Evolutionary conservation across 805 yeast genomes (phyloP), one percentile per base, ranked within the genome.

Genomic region (Gaillardinia entomophila): DNA sequence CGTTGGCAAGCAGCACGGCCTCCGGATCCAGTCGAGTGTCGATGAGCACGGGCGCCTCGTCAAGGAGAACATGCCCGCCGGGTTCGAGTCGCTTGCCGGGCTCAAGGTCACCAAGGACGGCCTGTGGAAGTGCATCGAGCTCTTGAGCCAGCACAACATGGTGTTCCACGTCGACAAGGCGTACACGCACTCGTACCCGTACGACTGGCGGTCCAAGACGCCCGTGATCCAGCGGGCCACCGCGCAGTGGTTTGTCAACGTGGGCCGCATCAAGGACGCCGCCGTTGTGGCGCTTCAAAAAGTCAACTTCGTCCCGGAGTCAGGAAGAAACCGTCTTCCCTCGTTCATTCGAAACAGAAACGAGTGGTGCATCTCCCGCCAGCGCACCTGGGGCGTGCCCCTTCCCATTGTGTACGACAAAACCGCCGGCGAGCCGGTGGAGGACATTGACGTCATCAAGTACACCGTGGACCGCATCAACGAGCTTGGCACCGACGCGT

Each of bases 291-390:
- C 89, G 6, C 48, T 92, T 24, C 58, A 71, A 1, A 46, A 60
- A 2, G 96, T 90, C 4, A 55, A 68, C 13, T 92, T 92, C 49
- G 60, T 66, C 30, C 98, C 98, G 0, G 75, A 69, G 29, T 60
- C 75, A 10, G 97, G 97, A 2, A 61, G 62, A 19, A 79, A 74
- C 31, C 69, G 97, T 40, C 68, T 92, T 22, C 46, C 66, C 2
- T 75, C 94, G 11, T 92, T 90, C 51, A 71, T 88, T 18, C 66
- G 63, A 14, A 77, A 80, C 31, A 75, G 98, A 58, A 77, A 78
- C 41, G 98, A 92, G 51, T 92, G 99, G 99, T 92, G 98, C 60
- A 88, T 92, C 20, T 89, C 97, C 2, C 70, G 99, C 47, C 99
- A 92, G 55, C 76, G 99, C 43, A 70, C 75, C 13, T 92, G 99